Base-by-base conservation (phyloP, 2,329 filamentous ascomycete genomes). In the Aspergillus sp. region DNA sequence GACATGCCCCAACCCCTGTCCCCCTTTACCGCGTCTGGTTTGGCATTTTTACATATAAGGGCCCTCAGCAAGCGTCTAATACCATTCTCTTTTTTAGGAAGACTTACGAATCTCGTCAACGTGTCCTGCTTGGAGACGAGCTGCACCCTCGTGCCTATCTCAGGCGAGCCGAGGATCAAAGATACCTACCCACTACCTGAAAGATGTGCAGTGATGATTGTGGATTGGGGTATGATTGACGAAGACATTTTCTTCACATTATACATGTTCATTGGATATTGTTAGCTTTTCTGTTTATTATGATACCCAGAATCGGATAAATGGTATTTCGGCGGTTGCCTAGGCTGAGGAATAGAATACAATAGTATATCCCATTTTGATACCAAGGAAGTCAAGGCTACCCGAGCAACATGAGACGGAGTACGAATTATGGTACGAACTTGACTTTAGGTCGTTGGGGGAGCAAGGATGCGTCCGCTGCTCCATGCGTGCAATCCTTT, bases 181-280 rank as follows among this genome's bases (percentile, higher is more conserved):
- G 56, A 19, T 58, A 65, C 56, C 31, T 58, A 65, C 56, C 31
- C 63, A 43, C 47, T 67, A 19, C 56, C 63, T 14, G 65, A 66
- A 23, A 64, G 63, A 46, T 62, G 66, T 50, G 58, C 58, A 21
- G 41, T 70, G 43, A 56, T 73, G 8, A 66, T 70, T 59, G 64
- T 71, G 51, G 71, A 73, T 64, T 73, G 54, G 57, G 55, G 35
- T 37, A 14, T 35, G 21, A 23, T 17, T 8, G 17, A 31, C 27
- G 35, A 43, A 25, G 37, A n/a, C 21, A 35, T 15, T 19, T 21
- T 47, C 8, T 48, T 27, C 8, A 6, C 6, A 14, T 4, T 51
- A 25, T 44, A 40, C 11, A 40, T 54, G 8, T 17, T 53, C 40
- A 48, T 49, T 46, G 45, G 31, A 48, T 31, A 47, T 27, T 49